These are phyloP conservation scores for Stephanodiscus triporus DNA, from an alignment of 108 stramenopile species.

Conservation along the genomic window DNA sequence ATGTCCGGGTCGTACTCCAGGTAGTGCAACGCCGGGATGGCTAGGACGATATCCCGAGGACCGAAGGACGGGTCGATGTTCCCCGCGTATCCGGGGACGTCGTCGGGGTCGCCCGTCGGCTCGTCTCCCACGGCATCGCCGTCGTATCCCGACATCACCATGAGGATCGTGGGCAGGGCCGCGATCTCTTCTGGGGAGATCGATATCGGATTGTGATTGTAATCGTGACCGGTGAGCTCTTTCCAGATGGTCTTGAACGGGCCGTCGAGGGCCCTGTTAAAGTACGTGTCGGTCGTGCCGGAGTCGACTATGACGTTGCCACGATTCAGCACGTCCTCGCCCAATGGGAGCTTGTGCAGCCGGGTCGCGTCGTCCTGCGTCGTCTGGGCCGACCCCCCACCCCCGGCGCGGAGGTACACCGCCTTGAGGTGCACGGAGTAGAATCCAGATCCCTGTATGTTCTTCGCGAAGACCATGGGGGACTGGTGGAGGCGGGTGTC, in stretches of 20 bases:
- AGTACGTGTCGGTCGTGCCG: conserved; percentile 98
- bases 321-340: conserved; percentile 48
- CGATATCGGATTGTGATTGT: conserved; percentile 37
- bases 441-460: conserved; percentile 57
- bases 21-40: conserved; percentile 84
- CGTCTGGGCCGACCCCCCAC: conserved; percentile 40
- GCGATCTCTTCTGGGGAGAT: conserved; percentile 65
- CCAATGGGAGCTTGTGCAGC: conserved; percentile 26
- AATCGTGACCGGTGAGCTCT: conserved; percentile 60
- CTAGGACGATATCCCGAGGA: conserved; percentile 74
- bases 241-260: conserved; percentile 69
- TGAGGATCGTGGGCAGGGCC: conserved; percentile 79
- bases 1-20: conserved; percentile 68
- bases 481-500: conserved; percentile 73
- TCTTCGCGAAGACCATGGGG: conserved; percentile 82
- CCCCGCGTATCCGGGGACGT: conserved; percentile 57
- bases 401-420: conserved; percentile 64
- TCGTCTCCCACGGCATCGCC: conserved; percentile 40
- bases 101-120: conserved; percentile 23
- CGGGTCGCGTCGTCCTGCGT: conserved; percentile 28
- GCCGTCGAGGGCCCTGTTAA: conserved; percentile 50
- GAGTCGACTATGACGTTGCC: conserved; percentile 95
- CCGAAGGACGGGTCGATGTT: conserved; percentile 51
- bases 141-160: conserved; percentile 68
- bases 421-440: conserved; percentile 74